Evolutionary conservation across 2,329 filamentous ascomycete species (phyloP), one percentile per base, ranked within the genome.

Genomic region (Phaeomoniella chlamydospora): DNA sequence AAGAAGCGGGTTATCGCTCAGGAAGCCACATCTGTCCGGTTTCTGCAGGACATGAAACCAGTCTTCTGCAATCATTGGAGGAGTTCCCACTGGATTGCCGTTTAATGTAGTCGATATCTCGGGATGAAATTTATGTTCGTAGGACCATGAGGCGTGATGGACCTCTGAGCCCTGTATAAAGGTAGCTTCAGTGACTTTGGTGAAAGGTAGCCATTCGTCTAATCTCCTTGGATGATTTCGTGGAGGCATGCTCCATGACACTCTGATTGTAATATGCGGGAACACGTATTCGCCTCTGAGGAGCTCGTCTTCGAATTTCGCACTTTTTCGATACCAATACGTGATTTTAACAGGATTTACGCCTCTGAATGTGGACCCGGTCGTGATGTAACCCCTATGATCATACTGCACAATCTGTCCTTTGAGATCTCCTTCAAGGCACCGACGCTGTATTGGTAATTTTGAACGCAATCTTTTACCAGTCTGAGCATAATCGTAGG

Each of bases 171-270:
- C 65, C 40, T 70, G 61, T 3, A 70, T 62, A 39, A 71, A 71
- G 0, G 63, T 70, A 3, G 68, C 68, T 47, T 70, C 63, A 3
- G 62, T 68, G 2, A 71, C 65, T 35, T 67, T 65, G 13, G 67
- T 61, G 41, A 68, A 65, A 4, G 68, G 68, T 36, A 72, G 70
- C 66, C 68, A 72, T 34, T 61, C 57, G 33, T 72, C 64, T 38
- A 64, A 55, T 47, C 66, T 68, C 42, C 69, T 62, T 3, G 63
- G 59, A 42, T 64, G 62, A 13, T 59, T 59, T 26, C 60, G 56
- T 3, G 67, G 66, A 37, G 67, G 65, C 18, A 64, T 64, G 43
- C 62, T 67, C 68, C 68, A 72, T 15, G 64, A 65, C 2, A 72
- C 65, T 11, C 64, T 69, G 43, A 62, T 65, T 29, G 59, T 68